Evolutionary conservation across 768 basidiomycete genomes (phyloP).

Genomic region (Leccinum truebloodii): DNA sequence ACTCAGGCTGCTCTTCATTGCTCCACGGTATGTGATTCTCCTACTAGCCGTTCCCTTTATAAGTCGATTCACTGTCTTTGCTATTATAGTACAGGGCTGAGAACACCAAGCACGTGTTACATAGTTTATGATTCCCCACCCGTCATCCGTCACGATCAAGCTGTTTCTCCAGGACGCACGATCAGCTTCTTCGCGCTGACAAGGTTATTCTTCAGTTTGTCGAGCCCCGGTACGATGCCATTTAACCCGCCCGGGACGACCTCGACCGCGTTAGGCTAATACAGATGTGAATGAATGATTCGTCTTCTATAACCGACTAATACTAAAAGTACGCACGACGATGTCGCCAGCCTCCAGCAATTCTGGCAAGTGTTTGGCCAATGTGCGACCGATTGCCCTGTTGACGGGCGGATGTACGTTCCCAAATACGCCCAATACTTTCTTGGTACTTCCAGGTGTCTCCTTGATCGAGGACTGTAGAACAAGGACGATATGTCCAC

Average conservation of each 20-base stretch:
- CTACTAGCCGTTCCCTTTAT: too few relatives aligned
- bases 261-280: conserved; percentile 20
- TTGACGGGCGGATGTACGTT: conserved; percentile 13
- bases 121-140: not conserved
- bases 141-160: not conserved
- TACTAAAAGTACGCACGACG: conserved; percentile 9
- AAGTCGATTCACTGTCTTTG: too few relatives aligned
- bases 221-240: conserved; percentile 36
- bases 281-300: not conserved
- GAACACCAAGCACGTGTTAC: not conserved
- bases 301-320: not conserved
- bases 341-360: conserved; percentile 19
- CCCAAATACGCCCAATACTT: conserved; percentile 11
- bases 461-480: conserved; percentile 10
- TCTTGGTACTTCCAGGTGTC: conserved; percentile 18
- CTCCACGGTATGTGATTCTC: too few relatives aligned
- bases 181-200: conserved; percentile 38
- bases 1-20: too few relatives aligned
- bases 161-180: conserved; percentile 35
- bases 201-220: conserved; percentile 34
- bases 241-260: conserved; percentile 40
- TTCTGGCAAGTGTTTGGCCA: conserved; percentile 13
- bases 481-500: conserved; percentile 30
- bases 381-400: conserved; percentile 14
- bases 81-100: not conserved